Base-by-base conservation (phyloP, 768 basidiomycete species). In the Pisolithus sp. region DNA sequence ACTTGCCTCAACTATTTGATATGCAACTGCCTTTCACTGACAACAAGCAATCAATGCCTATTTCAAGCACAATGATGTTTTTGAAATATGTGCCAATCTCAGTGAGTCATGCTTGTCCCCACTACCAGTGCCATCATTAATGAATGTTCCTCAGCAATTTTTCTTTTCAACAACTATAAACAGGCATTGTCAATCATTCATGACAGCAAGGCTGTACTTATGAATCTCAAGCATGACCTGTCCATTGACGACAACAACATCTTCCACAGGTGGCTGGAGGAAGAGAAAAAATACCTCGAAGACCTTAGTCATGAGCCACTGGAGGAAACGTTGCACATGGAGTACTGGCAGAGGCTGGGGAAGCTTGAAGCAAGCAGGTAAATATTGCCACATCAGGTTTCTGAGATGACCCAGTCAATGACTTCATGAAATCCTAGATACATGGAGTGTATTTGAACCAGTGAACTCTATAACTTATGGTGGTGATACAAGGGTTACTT, bases 91-190 rank as follows among this genome's bases (percentile, higher is more conserved):
- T 20, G 20, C 7, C 0, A 47, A 48, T 31, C 23, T 53, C 13
- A 21, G 46, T 48, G 21, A 20, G 21, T 43, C 18, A 13, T 43
- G 30, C 12, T 31, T 7, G 26, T 7, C 1, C 39, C 20, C 9
- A 2, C 9, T 31, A 31, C 30, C 12, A 12, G 26, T 26, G 26
- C 26, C 4, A 26, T 26, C 26, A 6, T 26, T 26, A 7, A 26
- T 26, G 26, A 26, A 5, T 7, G 26, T 26, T 31, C 21, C 24
- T 18, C 34, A 53, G 49, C 43, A 3, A 50, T 28, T 23, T 60
- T 63, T 38, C n/a, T 46, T 10, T 37, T 42, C 30, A 55, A 62
- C 30, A 64, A 68, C 54, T 68, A 67, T 20, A 43, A 55, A 37
- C 63, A 67, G 24, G 66, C 62, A 4, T 52, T 66, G 7, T 49